phyloP scores from a whole-genome alignment of 2,329 filamentous ascomycete species.

The Coleophoma eucalyptorum region DNA sequence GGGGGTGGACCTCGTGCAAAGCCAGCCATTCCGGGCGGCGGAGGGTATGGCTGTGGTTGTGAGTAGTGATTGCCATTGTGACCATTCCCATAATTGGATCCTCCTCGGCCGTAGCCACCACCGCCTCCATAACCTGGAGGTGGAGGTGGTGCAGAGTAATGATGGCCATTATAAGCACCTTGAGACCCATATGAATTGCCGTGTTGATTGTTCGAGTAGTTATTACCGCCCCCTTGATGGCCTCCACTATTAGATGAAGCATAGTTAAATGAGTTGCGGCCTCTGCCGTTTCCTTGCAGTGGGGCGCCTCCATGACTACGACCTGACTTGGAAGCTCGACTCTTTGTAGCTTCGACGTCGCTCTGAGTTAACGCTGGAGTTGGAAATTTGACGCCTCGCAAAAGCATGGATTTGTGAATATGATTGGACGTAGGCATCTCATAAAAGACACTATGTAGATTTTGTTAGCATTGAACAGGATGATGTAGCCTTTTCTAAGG shows the following conservation, averaged over 20 bases:
- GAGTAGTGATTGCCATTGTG: slow-evolving; percentile 8
- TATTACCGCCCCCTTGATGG: not conserved
- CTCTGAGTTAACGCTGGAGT: slow-evolving; percentile 67
- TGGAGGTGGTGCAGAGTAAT: slow-evolving; percentile 16
- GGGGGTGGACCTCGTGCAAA: slow-evolving; percentile 43
- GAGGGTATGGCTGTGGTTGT: slow-evolving; percentile 34
- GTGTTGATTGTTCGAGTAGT: slow-evolving; percentile 13
- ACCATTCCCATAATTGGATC: slow-evolving; percentile 8
- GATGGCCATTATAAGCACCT: slow-evolving; percentile 2
- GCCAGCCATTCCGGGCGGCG: slow-evolving; percentile 38
- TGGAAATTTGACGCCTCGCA: slow-evolving; percentile 76
- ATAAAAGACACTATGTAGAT: slow-evolving; percentile 67
- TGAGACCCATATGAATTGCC: not conserved
- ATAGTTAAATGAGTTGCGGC: slow-evolving; percentile 51
- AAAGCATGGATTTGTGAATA: slow-evolving; percentile 88
- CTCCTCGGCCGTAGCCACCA: slow-evolving; percentile 3
- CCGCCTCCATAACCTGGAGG: slow-evolving; percentile 5
- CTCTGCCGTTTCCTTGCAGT: slow-evolving; percentile 43
- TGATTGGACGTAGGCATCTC: slow-evolving; percentile 71
- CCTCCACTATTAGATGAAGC: slow-evolving; percentile 24
- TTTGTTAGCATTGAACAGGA: slow-evolving; percentile 14
- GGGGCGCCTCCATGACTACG: slow-evolving; percentile 68
- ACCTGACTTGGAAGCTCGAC: slow-evolving; percentile 61
- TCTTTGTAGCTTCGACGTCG: slow-evolving; percentile 71
- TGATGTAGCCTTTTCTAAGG: slow-evolving; percentile 3